Conservation (phyloP, 192 early-diverging fungal genomes). For the Dissophora ornata region DNA sequence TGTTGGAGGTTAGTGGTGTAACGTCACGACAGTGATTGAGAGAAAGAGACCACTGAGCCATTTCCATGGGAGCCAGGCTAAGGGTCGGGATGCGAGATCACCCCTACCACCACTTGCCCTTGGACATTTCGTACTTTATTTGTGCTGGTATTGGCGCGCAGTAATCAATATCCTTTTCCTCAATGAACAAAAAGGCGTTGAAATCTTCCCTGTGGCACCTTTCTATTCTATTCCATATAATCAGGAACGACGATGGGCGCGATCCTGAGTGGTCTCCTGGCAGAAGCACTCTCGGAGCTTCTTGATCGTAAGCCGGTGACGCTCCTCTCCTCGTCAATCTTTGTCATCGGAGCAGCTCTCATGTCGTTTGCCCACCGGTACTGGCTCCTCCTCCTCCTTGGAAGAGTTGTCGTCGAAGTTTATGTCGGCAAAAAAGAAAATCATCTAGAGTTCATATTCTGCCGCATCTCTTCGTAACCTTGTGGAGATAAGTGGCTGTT, state of each 20-base stretch:
- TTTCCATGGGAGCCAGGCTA: no score
- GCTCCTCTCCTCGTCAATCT: conserved; percentile 57
- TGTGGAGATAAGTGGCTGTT: background rate
- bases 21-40: background rate
- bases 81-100: no score
- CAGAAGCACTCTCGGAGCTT: conserved; percentile 54
- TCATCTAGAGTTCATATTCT: no score
- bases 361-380: conserved; percentile 61
- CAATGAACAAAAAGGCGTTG: no score
- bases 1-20: conserved; percentile 55
- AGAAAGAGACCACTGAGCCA: background rate
- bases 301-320: conserved; percentile 54
- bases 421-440: conserved; percentile 61
- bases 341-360: conserved; percentile 60
- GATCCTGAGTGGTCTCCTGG: conserved; percentile 63
- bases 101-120: no score
- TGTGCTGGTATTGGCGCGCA: no score
- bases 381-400: conserved; percentile 57
- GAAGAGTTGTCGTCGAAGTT: conserved; percentile 66
- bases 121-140: no score
- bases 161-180: no score
- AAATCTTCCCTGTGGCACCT: conserved; percentile 48
- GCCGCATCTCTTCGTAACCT: no score
- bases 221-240: conserved; percentile 58
- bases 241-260: conserved; percentile 65